Percentiles rank a stretch among this genome's conserved stretches.
Conservation (phyloP, 495 filamentous ascomycete genomes). For the Penicillium cataractarum region DNA sequence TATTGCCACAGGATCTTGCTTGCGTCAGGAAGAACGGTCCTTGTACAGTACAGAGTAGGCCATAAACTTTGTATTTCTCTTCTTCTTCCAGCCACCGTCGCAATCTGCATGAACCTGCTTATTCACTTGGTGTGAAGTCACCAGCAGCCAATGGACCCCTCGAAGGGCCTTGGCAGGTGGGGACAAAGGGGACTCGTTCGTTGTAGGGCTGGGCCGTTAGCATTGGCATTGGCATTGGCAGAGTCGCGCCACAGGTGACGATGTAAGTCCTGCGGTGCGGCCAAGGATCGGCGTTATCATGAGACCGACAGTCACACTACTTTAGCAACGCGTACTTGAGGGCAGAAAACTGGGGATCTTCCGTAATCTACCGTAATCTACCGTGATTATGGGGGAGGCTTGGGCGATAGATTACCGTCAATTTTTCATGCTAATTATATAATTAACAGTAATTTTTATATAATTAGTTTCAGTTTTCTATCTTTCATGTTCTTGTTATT, state of each 20-base stretch:
- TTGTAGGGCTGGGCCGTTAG: constrained; percentile 31
- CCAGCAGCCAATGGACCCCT: constrained; percentile 20
- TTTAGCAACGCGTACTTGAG: no score
- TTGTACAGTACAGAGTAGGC: not conserved
- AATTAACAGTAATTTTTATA: not conserved
- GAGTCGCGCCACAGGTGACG: constrained; percentile 15
- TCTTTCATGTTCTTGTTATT: not conserved
- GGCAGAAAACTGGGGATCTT: no score
- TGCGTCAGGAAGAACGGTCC: not conserved
- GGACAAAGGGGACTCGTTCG: constrained; percentile 5
- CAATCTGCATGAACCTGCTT: constrained; percentile 6
- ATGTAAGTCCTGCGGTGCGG: not conserved
- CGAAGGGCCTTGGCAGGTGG: constrained; percentile 34
- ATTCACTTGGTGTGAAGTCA: constrained; percentile 22
- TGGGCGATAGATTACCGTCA: no score
- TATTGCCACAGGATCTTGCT: not conserved
- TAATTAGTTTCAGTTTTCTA: not conserved
- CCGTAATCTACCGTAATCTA: no score
- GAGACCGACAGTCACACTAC: not conserved
- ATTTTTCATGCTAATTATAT: not conserved
- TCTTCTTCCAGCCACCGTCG: not conserved
- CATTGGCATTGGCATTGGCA: not conserved
- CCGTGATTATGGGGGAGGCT: no score
- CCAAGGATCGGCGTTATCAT: constrained; percentile 3
- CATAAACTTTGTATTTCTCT: not conserved